phyloP scores from a whole-genome alignment of 306 rosid species.

The Phaseolus lunatus region DNA sequence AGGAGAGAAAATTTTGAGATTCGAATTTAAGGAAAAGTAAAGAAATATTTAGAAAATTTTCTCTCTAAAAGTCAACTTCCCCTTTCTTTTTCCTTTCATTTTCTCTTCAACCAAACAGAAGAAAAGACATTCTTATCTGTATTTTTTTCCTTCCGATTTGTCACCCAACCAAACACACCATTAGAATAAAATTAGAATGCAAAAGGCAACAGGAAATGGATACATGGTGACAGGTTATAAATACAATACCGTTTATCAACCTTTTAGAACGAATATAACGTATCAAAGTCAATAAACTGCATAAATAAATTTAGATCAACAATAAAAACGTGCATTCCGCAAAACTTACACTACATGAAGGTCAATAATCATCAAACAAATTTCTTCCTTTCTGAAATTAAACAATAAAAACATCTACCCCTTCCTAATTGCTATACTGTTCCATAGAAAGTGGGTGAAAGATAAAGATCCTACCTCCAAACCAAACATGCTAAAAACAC shows the following conservation, averaged over 20 bases:
- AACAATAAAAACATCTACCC: constrained; percentile 17
- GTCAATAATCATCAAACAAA: not conserved
- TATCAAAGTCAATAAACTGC: constrained; percentile 37
- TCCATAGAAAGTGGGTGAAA: not conserved
- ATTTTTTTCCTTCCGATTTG: not conserved
- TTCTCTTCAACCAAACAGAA: too few relatives aligned
- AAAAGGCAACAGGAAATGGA: constrained; percentile 24
- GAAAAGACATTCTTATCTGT: too few relatives aligned
- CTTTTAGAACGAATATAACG: constrained; percentile 8
- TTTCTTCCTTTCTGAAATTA: not conserved
- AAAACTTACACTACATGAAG: constrained; percentile 29
- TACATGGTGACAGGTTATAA: not conserved
- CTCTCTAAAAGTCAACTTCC: too few relatives aligned
- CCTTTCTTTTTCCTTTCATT: too few relatives aligned
- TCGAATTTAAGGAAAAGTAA: too few relatives aligned
- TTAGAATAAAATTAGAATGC: constrained; percentile 22
- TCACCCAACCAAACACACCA: too few relatives aligned
- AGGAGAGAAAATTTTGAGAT: too few relatives aligned
- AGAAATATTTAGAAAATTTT: too few relatives aligned
- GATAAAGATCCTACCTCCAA: constrained; percentile 31
- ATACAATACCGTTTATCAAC: constrained; percentile 6
- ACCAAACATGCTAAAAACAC: constrained; percentile 11
- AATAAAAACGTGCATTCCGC: constrained; percentile 33
- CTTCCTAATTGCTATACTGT: constrained; percentile 8
- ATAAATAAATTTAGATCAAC: constrained; percentile 24